A percentile compares a stretch with the other conserved stretches of the same genome.
Conservation (phyloP, 257 asterid genomes). For the Ballota nigra region DNA sequence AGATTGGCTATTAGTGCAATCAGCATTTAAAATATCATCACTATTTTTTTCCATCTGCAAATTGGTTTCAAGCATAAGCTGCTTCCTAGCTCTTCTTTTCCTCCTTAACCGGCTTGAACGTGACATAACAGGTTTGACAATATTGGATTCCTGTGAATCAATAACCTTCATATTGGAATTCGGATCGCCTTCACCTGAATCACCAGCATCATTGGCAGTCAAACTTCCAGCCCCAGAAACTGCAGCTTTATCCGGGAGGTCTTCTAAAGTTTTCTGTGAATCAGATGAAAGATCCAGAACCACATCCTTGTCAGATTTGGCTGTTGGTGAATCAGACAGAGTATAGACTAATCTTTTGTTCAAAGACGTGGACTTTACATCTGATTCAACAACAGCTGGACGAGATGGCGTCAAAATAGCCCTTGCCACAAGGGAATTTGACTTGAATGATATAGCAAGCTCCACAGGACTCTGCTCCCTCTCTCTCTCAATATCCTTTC, state of each 20-base stretch:
- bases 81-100: constrained; percentile 27
- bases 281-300: constrained; percentile 28
- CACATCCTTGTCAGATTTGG: constrained; percentile 29
- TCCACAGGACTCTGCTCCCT: constrained; percentile 64
- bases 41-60: constrained; percentile 23
- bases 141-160: constrained; percentile 19
- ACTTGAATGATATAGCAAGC: constrained; percentile 73
- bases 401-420: constrained; percentile 54
- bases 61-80: constrained; percentile 11
- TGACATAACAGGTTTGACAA: constrained; percentile 22
- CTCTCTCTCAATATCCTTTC: constrained; percentile 33
- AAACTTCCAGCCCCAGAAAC: constrained; percentile 25
- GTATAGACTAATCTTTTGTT: constrained; percentile 27
- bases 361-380: constrained; percentile 22
- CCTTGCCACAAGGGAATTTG: constrained; percentile 78
- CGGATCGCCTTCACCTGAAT: constrained; percentile 16
- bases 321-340: constrained; percentile 28
- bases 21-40: constrained; percentile 5
- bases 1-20: constrained; percentile 16
- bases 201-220: constrained; percentile 18
- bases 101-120: constrained; percentile 30
- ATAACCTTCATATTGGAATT: constrained; percentile 17
- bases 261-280: constrained; percentile 29
- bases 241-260: constrained; percentile 24
- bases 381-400: constrained; percentile 32